Evolutionary conservation across 1,139 yeast genomes (phyloP).

Genomic region (Komagataea norvegica): DNA sequence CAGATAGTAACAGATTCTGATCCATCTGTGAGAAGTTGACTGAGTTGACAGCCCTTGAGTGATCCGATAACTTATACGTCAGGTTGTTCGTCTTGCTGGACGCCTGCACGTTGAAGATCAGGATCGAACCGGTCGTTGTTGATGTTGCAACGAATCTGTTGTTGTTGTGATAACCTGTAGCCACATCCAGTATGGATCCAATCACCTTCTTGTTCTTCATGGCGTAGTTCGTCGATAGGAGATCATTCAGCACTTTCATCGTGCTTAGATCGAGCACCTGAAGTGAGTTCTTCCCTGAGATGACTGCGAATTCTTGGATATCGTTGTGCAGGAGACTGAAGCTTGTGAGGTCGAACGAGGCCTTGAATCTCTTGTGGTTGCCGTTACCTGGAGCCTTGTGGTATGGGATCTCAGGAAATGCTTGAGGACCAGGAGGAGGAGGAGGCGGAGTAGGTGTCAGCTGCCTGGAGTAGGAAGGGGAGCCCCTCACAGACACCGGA

Average conservation of each 20-base stretch:
- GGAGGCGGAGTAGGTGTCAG: constrained; percentile 3
- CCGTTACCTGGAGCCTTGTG: constrained; percentile 12
- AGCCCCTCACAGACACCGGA: constrained; percentile 8
- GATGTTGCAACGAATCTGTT: constrained; percentile 44
- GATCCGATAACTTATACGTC: constrained; percentile 54
- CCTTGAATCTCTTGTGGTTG: constrained; percentile 15
- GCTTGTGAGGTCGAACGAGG: constrained; percentile 21
- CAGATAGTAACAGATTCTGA: constrained; percentile 64
- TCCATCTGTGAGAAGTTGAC: constrained; percentile 61
- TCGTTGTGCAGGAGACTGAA: constrained; percentile 27
- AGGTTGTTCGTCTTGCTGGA: constrained; percentile 36
- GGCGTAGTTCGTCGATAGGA: constrained; percentile 27
- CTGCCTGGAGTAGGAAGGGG: background rate
- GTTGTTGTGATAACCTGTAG: constrained; percentile 41
- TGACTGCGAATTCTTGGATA: constrained; percentile 42
- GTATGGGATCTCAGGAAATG: too few relatives aligned
- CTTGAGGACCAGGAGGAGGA: too few relatives aligned
- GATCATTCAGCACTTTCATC: constrained; percentile 32
- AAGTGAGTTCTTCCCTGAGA: constrained; percentile 57
- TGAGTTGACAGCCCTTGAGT: constrained; percentile 76
- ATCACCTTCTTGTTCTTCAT: constrained; percentile 36
- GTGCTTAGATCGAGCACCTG: constrained; percentile 43
- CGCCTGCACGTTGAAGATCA: constrained; percentile 39
- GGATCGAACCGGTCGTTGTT: constrained; percentile 46
- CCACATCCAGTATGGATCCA: constrained; percentile 45